These are phyloP conservation scores for Cystofilobasidium macerans DNA, from an alignment of 768 basidiomycete species.

Conservation along the genomic window DNA sequence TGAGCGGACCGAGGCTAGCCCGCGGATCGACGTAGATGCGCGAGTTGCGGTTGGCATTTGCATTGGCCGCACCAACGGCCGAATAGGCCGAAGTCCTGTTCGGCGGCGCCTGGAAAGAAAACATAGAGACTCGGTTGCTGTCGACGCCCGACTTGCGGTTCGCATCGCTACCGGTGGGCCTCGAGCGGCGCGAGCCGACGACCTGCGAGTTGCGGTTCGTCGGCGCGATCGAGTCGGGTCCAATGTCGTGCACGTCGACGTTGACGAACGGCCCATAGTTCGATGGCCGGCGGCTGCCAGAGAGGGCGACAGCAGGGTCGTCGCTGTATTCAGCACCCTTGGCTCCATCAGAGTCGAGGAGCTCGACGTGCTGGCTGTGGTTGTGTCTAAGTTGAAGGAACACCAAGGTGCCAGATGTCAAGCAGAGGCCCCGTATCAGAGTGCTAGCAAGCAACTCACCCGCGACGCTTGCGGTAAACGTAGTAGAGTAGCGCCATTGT, in stretches of 20 bases:
- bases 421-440: too few species aligned
- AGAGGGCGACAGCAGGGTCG: too few species aligned
- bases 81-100: not conserved
- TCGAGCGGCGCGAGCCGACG: slow-evolving; percentile 1
- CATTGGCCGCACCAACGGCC: not conserved
- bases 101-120: not conserved
- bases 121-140: not conserved
- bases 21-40: not conserved
- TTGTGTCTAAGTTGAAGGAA: not conserved
- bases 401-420: too few species aligned
- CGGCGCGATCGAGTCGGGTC: not conserved
- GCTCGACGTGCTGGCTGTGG: slow-evolving; percentile 5
- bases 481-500: not conserved
- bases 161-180: not conserved
- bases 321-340: not conserved
- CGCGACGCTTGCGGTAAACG: not conserved
- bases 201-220: slow-evolving; percentile 1
- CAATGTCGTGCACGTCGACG: not conserved
- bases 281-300: not conserved
- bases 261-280: not conserved
- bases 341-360: not conserved
- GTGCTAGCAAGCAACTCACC: too few species aligned
- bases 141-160: not conserved
- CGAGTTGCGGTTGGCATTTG: not conserved
- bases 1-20: not conserved